Conservation (phyloP, 164 flowering plant genomes). For the Taxillus chinensis region DNA sequence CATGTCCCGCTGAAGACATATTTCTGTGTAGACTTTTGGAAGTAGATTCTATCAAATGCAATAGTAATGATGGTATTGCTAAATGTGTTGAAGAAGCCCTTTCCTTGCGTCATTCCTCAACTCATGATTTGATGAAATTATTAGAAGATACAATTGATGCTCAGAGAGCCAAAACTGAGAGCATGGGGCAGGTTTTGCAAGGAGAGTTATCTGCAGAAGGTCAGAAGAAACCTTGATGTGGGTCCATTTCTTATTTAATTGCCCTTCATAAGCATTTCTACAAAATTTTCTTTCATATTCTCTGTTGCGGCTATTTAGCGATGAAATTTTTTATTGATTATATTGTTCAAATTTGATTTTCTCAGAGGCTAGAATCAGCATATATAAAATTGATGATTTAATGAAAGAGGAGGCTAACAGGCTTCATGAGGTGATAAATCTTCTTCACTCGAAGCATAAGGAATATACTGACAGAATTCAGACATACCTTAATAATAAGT, state of each 20-base stretch:
- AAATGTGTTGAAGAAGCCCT: conserved; percentile 60
- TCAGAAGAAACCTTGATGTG: conserved; percentile 19
- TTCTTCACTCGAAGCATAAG: conserved; percentile 66
- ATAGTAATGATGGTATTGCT: conserved; percentile 19
- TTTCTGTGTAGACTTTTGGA: conserved; percentile 74
- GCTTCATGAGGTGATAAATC: conserved; percentile 45
- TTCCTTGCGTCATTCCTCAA: conserved; percentile 49
- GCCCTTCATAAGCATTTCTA: conserved; percentile 2
- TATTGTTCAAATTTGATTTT: conserved; percentile 11
- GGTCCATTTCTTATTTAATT: conserved; percentile 10
- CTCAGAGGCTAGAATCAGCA: conserved; percentile 52
- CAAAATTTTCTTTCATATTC: conserved; percentile 2
- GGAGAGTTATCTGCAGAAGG: conserved; percentile 73
- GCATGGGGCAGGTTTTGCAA: conserved; percentile 27
- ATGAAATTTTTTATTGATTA: background rate
- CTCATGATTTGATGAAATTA: conserved; percentile 46
- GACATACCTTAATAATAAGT: conserved; percentile 28
- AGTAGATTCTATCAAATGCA: conserved; percentile 24
- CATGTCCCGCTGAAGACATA: conserved; percentile 69
- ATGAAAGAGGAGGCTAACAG: conserved; percentile 55
- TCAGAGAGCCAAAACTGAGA: conserved; percentile 43
- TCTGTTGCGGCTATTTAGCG: background rate
- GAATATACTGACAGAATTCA: conserved; percentile 56
- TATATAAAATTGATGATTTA: conserved; percentile 53
- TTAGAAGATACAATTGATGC: conserved; percentile 45